These are phyloP conservation scores for Eutrema salsugineum DNA, from an alignment of 441 rosid species.

Conservation along the genomic window DNA sequence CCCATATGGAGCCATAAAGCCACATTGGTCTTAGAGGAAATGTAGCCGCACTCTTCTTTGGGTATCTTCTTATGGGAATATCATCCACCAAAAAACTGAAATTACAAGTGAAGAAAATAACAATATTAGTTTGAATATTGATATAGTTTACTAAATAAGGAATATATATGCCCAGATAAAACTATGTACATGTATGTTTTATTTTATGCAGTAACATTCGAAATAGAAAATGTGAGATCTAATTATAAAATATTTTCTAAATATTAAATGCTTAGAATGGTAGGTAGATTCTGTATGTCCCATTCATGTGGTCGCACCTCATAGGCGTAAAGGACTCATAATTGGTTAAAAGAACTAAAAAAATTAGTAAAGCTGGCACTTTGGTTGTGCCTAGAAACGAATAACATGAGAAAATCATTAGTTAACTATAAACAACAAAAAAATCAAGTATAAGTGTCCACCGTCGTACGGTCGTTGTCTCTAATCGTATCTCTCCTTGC, in stretches of 20 bases:
- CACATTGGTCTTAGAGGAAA: slow-evolving; percentile 96
- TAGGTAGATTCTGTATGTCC: slow-evolving; percentile 28
- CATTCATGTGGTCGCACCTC: slow-evolving; percentile 21
- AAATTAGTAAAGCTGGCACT: slow-evolving; percentile 11
- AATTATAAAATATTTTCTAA: no score
- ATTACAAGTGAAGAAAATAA: not conserved
- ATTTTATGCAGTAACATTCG: not conserved
- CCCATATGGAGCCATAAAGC: slow-evolving; percentile 98
- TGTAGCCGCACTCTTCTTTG: slow-evolving; percentile 68
- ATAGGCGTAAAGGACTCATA: slow-evolving; percentile 13
- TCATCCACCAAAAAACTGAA: slow-evolving; percentile 90
- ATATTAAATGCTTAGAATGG: slow-evolving; percentile 19
- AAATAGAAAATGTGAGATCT: not conserved
- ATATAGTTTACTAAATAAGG: not conserved
- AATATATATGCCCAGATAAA: not conserved
- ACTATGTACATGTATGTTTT: no score
- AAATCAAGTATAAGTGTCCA: slow-evolving; percentile 22
- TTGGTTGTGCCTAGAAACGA: slow-evolving; percentile 20
- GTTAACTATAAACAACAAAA: not conserved
- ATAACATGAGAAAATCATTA: slow-evolving; percentile 24
- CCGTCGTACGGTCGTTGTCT: slow-evolving; percentile 28
- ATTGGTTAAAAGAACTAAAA: not conserved
- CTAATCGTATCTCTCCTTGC: not conserved
- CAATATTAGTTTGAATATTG: not conserved
- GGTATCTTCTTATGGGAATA: slow-evolving; percentile 91